Evolutionary conservation across 495 filamentous ascomycete species (phyloP).

Genomic region (Lepidopterella palustris): DNA sequence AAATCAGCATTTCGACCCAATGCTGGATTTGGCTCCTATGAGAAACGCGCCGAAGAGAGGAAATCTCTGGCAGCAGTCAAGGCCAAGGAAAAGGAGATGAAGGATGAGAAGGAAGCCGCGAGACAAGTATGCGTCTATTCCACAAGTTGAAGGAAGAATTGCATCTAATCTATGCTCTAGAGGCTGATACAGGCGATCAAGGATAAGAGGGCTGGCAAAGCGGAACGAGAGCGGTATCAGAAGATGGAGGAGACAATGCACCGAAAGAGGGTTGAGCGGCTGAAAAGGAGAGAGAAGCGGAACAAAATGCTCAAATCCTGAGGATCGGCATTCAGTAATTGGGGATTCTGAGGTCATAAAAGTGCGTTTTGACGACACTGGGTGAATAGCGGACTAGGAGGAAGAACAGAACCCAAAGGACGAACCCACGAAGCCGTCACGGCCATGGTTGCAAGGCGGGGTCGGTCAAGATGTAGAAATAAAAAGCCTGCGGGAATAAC

Average conservation of each 20-base stretch:
- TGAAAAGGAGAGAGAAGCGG: conserved; percentile 93
- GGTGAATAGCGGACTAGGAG: too few species aligned
- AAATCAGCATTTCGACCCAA: conserved; percentile 83
- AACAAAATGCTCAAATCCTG: conserved; percentile 93
- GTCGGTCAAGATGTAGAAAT: too few species aligned
- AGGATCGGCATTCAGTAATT: conserved; percentile 32
- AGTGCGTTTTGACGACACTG: too few species aligned
- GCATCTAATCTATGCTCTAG: conserved; percentile 38
- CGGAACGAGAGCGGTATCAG: conserved; percentile 87
- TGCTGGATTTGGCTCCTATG: conserved; percentile 68
- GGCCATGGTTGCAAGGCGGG: too few species aligned
- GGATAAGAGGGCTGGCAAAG: conserved; percentile 76
- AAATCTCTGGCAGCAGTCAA: conserved; percentile 66
- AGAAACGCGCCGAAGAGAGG: conserved; percentile 60
- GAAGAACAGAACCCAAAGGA: too few species aligned
- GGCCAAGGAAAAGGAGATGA: conserved; percentile 88
- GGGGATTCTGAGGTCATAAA: too few species aligned
- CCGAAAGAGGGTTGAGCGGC: conserved; percentile 80
- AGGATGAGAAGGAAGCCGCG: conserved; percentile 86
- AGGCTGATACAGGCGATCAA: conserved; percentile 69
- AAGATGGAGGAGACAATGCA: conserved; percentile 98
- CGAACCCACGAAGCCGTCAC: too few species aligned
- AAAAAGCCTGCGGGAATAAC: too few species aligned
- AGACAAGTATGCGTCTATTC: conserved; percentile 56
- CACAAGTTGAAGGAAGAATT: neutral